These are phyloP conservation scores for Cladophialophora chaetospira DNA, from an alignment of 2,329 filamentous ascomycete genomes.

Conservation along the genomic window DNA sequence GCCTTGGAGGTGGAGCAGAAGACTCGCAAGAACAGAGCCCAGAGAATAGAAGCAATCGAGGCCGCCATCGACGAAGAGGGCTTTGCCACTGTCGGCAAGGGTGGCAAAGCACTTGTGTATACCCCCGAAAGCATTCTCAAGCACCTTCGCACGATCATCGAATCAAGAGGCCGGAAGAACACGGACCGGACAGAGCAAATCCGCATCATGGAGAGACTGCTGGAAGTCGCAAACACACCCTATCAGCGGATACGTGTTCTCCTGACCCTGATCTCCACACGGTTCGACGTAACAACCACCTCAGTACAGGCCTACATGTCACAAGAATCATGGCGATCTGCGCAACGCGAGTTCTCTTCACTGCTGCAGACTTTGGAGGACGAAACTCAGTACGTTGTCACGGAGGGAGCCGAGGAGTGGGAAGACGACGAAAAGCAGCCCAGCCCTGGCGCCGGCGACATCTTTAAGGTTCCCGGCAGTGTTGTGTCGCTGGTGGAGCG, in stretches of 20 bases:
- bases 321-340: slow-evolving; percentile 94
- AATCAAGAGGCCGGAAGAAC: slow-evolving; percentile 98
- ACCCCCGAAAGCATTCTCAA: slow-evolving; percentile 98
- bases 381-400: slow-evolving; percentile 78
- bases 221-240: slow-evolving; percentile 83
- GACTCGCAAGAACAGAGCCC: slow-evolving; percentile 47
- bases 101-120: slow-evolving; percentile 85
- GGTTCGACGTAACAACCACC: slow-evolving; percentile 88
- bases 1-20: slow-evolving; percentile 50
- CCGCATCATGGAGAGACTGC: slow-evolving; percentile 92
- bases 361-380: slow-evolving; percentile 78
- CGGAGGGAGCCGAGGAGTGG: slow-evolving; percentile 95
- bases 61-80: slow-evolving; percentile 71
- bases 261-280: slow-evolving; percentile 84
- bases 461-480: slow-evolving; percentile 89
- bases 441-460: slow-evolving; percentile 69
- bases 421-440: slow-evolving; percentile 97
- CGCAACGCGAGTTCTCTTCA: slow-evolving; percentile 79
- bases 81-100: slow-evolving; percentile 84
- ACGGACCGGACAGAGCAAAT: slow-evolving; percentile 95
- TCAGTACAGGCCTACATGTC: slow-evolving; percentile 76
- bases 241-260: slow-evolving; percentile 95
- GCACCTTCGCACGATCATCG: slow-evolving; percentile 87
- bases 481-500: slow-evolving; percentile 92
- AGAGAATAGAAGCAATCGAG: slow-evolving; percentile 54